Evolutionary conservation across 1,284 basidiomycete species (phyloP), one percentile per base, ranked within the genome.

Genomic region (Cutaneotrichosporon arboriforme): DNA sequence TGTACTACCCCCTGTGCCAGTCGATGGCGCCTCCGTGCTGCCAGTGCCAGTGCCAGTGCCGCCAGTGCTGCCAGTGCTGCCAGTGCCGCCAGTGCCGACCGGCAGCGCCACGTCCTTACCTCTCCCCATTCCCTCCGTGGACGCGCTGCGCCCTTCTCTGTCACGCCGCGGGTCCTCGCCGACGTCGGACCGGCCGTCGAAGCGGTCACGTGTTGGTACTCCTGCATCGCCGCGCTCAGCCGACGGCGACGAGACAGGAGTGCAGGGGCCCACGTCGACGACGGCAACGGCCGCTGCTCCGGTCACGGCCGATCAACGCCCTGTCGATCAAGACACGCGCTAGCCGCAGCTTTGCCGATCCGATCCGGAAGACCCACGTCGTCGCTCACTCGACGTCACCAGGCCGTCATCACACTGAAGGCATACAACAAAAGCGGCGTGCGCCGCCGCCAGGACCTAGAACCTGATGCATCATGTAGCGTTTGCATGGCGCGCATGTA

Each of bases 201-300:
- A 56, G 38, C 50, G 54, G 12, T 52, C 50, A 8, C 46, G 54
- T 14, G 31, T 56, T 26, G 50, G 54, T 4, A 56, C 46, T 40
- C 36, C 36, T 13, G 46, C 37, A 15, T 33, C 46, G 17, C 10
- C n/a, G n/a, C n/a, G n/a, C n/a, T n/a, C n/a, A n/a, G n/a, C n/a
- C n/a, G 26, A 31, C 10, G 10, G 26, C 26, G 26, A 31, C n/a
- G n/a, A n/a, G n/a, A n/a, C n/a, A n/a, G n/a, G n/a, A n/a, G n/a
- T n/a, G n/a, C n/a, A n/a, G n/a, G n/a, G n/a, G n/a, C n/a, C n/a
- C n/a, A n/a, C n/a, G n/a, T n/a, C n/a, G n/a, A n/a, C n/a, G n/a
- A n/a, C n/a, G n/a, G 26, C 26, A 31, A 31, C 26, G 26, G 10
- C 26, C 26, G 10, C 26, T 31, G 26, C 26, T 31, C 26, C 26